Evolutionary conservation across 352 stramenopile species (phyloP).

Genomic region (Phytophthora europaea): DNA sequence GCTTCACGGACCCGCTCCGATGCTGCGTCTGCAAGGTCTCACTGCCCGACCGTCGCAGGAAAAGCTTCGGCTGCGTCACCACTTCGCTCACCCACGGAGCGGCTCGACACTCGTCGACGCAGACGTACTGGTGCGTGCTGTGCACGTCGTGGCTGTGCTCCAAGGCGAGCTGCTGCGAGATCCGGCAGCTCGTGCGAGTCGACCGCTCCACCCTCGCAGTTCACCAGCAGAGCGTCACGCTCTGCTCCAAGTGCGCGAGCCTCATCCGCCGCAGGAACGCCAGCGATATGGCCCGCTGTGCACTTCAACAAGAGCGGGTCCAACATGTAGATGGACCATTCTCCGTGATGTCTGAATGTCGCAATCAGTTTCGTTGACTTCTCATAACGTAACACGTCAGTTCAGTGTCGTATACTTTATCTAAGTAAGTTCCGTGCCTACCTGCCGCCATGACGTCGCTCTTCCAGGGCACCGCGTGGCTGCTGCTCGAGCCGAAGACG

Average conservation of each 20-base stretch:
- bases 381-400: not conserved
- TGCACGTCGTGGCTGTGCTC: conserved; percentile 1
- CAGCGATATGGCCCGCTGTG: not conserved
- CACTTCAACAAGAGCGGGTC: not conserved
- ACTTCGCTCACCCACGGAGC: not conserved
- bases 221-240: not conserved
- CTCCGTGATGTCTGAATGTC: not conserved
- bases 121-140: conserved; percentile 2
- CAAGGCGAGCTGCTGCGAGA: not conserved
- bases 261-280: not conserved
- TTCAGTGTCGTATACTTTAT: not conserved
- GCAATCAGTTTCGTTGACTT: not conserved
- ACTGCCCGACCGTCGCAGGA: not conserved
- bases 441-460: conserved; percentile 8
- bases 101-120: not conserved
- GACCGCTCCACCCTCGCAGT: not conserved
- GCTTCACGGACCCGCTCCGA: not conserved
- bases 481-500: conserved; percentile 47
- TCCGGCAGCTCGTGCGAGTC: not conserved
- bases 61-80: not conserved
- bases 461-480: conserved; percentile 41
- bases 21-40: not conserved
- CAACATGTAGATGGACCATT: not conserved
- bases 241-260: not conserved
- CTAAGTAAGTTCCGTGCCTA: not conserved